Base-by-base conservation (phyloP, 495 filamentous ascomycete species). In the Penicillium odoratum region DNA sequence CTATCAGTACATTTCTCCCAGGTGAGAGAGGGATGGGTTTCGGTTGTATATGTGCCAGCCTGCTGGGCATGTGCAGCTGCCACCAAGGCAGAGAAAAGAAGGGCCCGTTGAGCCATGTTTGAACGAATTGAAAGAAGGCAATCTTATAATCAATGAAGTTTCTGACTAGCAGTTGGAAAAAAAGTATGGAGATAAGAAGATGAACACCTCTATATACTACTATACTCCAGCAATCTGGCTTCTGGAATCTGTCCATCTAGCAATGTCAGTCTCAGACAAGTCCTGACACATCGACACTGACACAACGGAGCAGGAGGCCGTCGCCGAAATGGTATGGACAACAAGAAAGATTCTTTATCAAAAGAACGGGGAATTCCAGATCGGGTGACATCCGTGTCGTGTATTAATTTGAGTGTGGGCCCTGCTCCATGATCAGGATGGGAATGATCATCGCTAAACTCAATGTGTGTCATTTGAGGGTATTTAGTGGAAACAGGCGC, bases 11-110 rank as follows among this genome's bases (percentile, higher is more conserved):
- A 90, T 46, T 75, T 80, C 57, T 78, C 70, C 70, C 81, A 85
- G 55, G 76, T 79, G 57, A 90, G 56, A 45, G 74, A 67, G 15
- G 87, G 87, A 57, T 89, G 86, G n/a, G 72, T 80, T 71, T 88
- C 86, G 11, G 78, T 53, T 21, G 74, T 76, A 4, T 38, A 54
- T 13, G 64, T 67, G 46, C 61, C 64, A n/a, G 56, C 66, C 67
- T 84, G 75, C 73, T 89, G 86, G 58, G 71, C 74, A 48, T 62
- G 62, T 30, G 61, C 61, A 28, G 63, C 60, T 25, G 53, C 60
- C 55, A 69, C 51, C 26, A 70, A 55, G 28, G 66, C 67, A 55
- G 65, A 61, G 15, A 67, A 54, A 8, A 65, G 52, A 8, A 69
- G 36, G 38, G 58, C 60, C 47, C 69, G 68, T 64, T 73, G 69